Evolutionary conservation across 2,329 filamentous ascomycete species (phyloP).

Genomic region (Exophiala alcalophila): DNA sequence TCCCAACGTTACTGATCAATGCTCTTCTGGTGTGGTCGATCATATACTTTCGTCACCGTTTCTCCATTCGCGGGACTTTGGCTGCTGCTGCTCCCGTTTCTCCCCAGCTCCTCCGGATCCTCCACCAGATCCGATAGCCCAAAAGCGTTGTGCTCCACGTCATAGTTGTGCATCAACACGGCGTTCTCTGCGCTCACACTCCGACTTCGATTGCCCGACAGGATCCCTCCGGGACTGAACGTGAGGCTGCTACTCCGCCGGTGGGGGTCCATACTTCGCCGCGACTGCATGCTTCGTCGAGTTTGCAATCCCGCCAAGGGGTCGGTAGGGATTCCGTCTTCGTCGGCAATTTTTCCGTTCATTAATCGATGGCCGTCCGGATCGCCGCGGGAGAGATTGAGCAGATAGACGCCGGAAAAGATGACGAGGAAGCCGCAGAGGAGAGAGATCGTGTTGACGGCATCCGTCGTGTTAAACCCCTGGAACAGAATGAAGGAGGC

Average conservation of each 20-base stretch:
- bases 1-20: constrained; percentile 13
- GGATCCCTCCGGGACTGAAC: constrained; percentile 54
- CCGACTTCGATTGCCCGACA: constrained; percentile 30
- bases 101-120: constrained; percentile 44
- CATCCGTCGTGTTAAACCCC: constrained; percentile 91
- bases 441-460: constrained; percentile 87
- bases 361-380: constrained; percentile 72
- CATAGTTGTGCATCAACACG: constrained; percentile 83
- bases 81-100: constrained; percentile 16
- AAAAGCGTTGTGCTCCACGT: constrained; percentile 75
- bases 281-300: constrained; percentile 85
- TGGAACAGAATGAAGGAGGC: constrained; percentile 95
- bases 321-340: constrained; percentile 85
- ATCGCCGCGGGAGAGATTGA: constrained; percentile 92
- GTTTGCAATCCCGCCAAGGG: constrained; percentile 86
- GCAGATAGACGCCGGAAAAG: constrained; percentile 89
- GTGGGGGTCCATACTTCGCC: constrained; percentile 58
- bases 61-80: constrained; percentile 11
- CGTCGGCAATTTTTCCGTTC: constrained; percentile 54
- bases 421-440: constrained; percentile 92
- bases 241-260: constrained; percentile 49
- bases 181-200: constrained; percentile 59
- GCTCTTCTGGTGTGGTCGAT: constrained; percentile 27
- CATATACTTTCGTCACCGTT: constrained; percentile 21
- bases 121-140: constrained; percentile 76